Percentiles rank a stretch among this genome's conserved stretches.
These are phyloP conservation scores for Quercus phellos DNA, from an alignment of 331 rosid species.

Conservation along the genomic window DNA sequence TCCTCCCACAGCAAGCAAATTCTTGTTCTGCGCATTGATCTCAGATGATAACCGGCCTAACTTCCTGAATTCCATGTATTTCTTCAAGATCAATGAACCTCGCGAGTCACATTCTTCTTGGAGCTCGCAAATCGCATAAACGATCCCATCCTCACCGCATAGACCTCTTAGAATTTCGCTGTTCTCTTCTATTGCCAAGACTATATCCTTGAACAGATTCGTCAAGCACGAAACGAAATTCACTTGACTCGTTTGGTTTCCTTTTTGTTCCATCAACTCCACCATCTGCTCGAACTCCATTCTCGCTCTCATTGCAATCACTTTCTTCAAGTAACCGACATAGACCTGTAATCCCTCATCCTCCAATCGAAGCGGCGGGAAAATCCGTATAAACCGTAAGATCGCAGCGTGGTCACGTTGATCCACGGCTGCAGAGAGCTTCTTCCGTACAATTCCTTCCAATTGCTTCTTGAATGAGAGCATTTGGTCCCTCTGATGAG, in stretches of 20 bases:
- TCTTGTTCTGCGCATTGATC: slow-evolving; percentile 73
- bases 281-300: slow-evolving; percentile 72
- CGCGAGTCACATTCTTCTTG: slow-evolving; percentile 93
- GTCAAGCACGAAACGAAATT: slow-evolving; percentile 80
- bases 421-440: slow-evolving; percentile 68
- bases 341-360: slow-evolving; percentile 89
- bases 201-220: slow-evolving; percentile 82
- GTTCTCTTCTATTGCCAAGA: slow-evolving; percentile 81
- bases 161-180: slow-evolving; percentile 68
- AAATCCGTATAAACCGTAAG: slow-evolving; percentile 57
- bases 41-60: slow-evolving; percentile 68
- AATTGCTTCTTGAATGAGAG: slow-evolving; percentile 58
- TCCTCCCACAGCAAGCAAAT: slow-evolving; percentile 71
- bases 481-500: slow-evolving; percentile 75
- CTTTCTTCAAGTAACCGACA: slow-evolving; percentile 83
- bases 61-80: slow-evolving; percentile 86
- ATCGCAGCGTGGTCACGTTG: slow-evolving; percentile 66
- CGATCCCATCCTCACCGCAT: slow-evolving; percentile 95
- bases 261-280: slow-evolving; percentile 64
- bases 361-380: slow-evolving; percentile 71
- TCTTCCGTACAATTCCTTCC: slow-evolving; percentile 74
- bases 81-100: slow-evolving; percentile 77
- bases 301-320: slow-evolving; percentile 83
- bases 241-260: slow-evolving; percentile 26
- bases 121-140: slow-evolving; percentile 87